Conservation (phyloP, 345 rosid genomes). For the Boechera divaricarpa region DNA sequence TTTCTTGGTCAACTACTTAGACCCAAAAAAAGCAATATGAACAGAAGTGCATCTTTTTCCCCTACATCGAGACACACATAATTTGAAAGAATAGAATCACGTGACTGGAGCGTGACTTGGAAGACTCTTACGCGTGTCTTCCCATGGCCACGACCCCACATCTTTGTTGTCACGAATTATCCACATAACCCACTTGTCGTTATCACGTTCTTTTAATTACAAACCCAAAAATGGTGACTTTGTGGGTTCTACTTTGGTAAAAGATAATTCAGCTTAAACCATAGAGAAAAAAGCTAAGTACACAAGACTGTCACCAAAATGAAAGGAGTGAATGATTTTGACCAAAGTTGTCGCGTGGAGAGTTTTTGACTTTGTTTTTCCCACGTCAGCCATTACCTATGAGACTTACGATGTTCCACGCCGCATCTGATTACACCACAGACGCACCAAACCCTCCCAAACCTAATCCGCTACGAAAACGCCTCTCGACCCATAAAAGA, state of each 20-base stretch:
- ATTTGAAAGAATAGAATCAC: slow-evolving; percentile 40
- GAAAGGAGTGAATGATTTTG: slow-evolving; percentile 17
- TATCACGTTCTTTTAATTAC: slow-evolving; percentile 19
- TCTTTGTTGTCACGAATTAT: slow-evolving; percentile 35
- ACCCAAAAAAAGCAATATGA: slow-evolving; percentile 34
- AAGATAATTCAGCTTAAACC: slow-evolving; percentile 20
- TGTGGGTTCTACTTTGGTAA: slow-evolving; percentile 27
- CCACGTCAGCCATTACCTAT: slow-evolving; percentile 32
- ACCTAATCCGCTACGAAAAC: slow-evolving; percentile 48
- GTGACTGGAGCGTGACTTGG: slow-evolving; percentile 41
- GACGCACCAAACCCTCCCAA: slow-evolving; percentile 39
- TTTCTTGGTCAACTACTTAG: slow-evolving; percentile 36
- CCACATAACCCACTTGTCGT: slow-evolving; percentile 40
- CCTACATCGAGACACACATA: slow-evolving; percentile 37
- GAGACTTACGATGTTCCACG: slow-evolving; percentile 31
- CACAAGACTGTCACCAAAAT: slow-evolving; percentile 21
- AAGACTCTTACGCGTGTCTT: slow-evolving; percentile 39
- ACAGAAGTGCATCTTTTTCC: slow-evolving; percentile 31
- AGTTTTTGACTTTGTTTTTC: slow-evolving; percentile 18
- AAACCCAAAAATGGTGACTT: slow-evolving; percentile 28
- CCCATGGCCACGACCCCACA: slow-evolving; percentile 28
- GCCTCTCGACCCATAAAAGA: slow-evolving; percentile 49
- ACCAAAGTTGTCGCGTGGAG: slow-evolving; percentile 35
- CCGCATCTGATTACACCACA: slow-evolving; percentile 43
- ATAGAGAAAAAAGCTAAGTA: not conserved